Percentiles rank a stretch among this genome's conserved stretches.
Evolutionary conservation across 352 stramenopile genomes (phyloP).

Genomic region (Pythium monospermum): DNA sequence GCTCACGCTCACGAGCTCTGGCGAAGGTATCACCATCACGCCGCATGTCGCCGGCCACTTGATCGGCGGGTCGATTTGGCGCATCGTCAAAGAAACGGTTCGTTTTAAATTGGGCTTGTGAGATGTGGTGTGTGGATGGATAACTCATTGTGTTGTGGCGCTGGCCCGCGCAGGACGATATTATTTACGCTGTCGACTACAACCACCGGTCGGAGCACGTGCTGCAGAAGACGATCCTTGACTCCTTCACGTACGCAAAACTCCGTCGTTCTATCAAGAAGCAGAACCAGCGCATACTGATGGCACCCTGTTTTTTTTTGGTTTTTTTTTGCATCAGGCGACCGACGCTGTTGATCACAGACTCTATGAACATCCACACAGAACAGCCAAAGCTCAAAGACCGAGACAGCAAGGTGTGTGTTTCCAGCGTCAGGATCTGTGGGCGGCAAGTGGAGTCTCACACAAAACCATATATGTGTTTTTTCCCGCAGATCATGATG

Average conservation of each 20-base stretch:
- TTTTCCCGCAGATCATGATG: conserved; percentile 80
- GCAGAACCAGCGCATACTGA: conserved; percentile 4
- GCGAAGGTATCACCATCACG: conserved; percentile 90
- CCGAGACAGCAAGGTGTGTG: conserved; percentile 68
- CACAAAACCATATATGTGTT: neutral
- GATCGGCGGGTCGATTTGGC: conserved; percentile 93
- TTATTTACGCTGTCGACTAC: conserved; percentile 91
- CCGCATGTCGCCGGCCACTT: conserved; percentile 92
- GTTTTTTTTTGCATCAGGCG: conserved; percentile 34
- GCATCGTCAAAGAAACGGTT: conserved; percentile 93
- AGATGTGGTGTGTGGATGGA: too few relatives aligned
- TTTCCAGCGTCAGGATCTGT: conserved; percentile 5
- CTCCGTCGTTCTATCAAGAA: neutral
- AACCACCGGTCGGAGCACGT: conserved; percentile 95
- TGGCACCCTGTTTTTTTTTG: neutral
- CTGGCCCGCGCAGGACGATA: conserved; percentile 69
- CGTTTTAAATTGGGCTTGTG: neutral
- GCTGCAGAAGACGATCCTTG: conserved; percentile 91
- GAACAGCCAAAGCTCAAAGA: conserved; percentile 87
- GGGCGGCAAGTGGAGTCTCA: too few relatives aligned
- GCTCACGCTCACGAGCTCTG: conserved; percentile 78
- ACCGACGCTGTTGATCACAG: conserved; percentile 83
- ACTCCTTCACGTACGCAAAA: conserved; percentile 82
- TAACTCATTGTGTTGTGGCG: conserved; percentile 1
- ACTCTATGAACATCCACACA: conserved; percentile 85